Base-by-base conservation (phyloP, 1,284 basidiomycete species). In the Marasmius tenuissimus region DNA sequence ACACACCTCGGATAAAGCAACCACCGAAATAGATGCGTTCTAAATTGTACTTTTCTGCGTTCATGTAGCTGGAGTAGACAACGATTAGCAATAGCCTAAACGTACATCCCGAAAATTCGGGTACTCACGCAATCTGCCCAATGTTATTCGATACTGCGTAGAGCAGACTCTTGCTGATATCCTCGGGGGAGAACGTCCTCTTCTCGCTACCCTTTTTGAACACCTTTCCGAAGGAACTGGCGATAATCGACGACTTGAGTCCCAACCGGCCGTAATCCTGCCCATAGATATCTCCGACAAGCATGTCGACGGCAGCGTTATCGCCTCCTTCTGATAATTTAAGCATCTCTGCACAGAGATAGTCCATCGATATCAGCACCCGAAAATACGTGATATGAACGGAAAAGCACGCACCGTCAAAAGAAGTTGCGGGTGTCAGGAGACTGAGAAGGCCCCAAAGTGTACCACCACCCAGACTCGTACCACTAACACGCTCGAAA, bases 81-180 rank as follows among this genome's bases (percentile, higher is more conserved):
- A 57, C 53, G 55, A 39, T 27, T 39, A 0, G 50, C 42, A 63
- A 51, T 55, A 62, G 35, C 45, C 60, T 64, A 67, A 50, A 42
- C 63, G 56, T 64, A 52, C 35, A 45, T 61, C 6, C 33, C 11
- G 27, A 9, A 14, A 45, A 64, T 65, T 62, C 52, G 63, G 63
- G 62, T 58, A 91, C 93, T 76, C 75, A 97, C 93, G 97, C 97
- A 78, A 99, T 98, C 76, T 99, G 97, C 5, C 97, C 97, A 69
- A 99, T 99, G 76, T 99, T 99, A 79, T 99, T 99, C 68, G 93
- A 96, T 64, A 99, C 88, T 16, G 96, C 97, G 75, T 98, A 99
- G 35, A 99, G 82, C 70, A 99, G 78, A 75, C 92, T 94, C 73
- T 89, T 91, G 77, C 94, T 95, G 72, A 99, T 97, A 74, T 99